Conservation (phyloP, 139 green algal species). For the Diplosphaera chodatii region DNA sequence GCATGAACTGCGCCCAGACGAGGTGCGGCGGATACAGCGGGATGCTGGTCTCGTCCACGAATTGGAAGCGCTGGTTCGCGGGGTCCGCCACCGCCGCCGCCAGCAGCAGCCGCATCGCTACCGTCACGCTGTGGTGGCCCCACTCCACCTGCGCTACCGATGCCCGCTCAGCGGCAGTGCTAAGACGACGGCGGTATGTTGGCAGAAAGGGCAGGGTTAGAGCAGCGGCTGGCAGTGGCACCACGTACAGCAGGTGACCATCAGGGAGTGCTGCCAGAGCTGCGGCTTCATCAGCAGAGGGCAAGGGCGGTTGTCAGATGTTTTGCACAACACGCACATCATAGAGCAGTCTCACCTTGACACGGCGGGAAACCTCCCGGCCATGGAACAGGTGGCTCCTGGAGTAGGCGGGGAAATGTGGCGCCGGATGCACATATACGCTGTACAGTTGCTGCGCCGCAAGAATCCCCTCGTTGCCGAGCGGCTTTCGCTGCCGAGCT, state of each 20-base stretch:
- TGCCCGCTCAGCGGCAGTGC: too few relatives aligned
- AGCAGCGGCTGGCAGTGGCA: neutral
- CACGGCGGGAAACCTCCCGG: neutral
- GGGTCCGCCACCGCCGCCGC: constrained; percentile 18
- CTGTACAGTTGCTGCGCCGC: constrained; percentile 15
- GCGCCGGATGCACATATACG: constrained; percentile 16
- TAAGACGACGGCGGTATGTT: too few relatives aligned
- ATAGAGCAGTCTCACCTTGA: neutral
- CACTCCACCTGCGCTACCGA: neutral
- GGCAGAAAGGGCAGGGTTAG: too few relatives aligned
- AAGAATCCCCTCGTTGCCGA: neutral
- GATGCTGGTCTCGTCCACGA: constrained; percentile 15
- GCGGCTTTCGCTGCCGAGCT: too few relatives aligned
- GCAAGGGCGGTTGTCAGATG: too few relatives aligned
- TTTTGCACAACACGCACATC: neutral
- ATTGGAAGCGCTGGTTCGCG: constrained; percentile 11
- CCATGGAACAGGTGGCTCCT: constrained; percentile 5
- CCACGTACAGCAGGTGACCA: too few relatives aligned
- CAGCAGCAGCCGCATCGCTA: constrained; percentile 17
- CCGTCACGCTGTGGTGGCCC: neutral
- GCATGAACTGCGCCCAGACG: constrained; percentile 2
- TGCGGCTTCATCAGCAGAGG: too few relatives aligned
- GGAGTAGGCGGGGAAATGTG: neutral
- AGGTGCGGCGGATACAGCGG: neutral
- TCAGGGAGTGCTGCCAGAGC: too few relatives aligned